phyloP scores from a whole-genome alignment of 306 rosid genomes.

The Argentina anserina region DNA sequence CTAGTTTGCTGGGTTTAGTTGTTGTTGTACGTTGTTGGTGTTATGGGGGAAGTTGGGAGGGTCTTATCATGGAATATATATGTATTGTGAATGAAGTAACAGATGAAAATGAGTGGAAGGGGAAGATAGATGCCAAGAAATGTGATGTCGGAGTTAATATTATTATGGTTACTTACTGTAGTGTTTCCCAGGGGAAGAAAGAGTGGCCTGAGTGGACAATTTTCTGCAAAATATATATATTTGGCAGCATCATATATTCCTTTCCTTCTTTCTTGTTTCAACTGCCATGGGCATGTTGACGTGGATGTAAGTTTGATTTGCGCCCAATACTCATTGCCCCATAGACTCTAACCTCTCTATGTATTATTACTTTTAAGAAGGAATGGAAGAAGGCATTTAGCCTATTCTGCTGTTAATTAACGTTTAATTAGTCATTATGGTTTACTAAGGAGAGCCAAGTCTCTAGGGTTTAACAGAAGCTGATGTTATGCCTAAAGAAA shows the following conservation, averaged over 20 bases:
- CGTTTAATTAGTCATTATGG: background rate
- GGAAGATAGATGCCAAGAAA: slow-evolving; percentile 17
- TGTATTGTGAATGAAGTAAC: slow-evolving; percentile 32
- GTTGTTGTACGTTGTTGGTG: slow-evolving; percentile 16
- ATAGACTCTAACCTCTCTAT: slow-evolving; percentile 19
- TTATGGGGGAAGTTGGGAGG: slow-evolving; percentile 43
- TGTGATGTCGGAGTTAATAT: slow-evolving; percentile 16
- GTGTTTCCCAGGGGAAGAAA: slow-evolving; percentile 20
- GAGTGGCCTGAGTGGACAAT: slow-evolving; percentile 33
- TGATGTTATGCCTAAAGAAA: too few species aligned
- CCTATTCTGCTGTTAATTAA: background rate
- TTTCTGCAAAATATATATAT: slow-evolving; percentile 22
- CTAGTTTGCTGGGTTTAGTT: slow-evolving; percentile 2
- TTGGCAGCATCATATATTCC: slow-evolving; percentile 26
- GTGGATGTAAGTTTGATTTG: slow-evolving; percentile 41
- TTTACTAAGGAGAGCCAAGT: background rate
- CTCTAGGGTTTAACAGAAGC: background rate
- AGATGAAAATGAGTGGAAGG: slow-evolving; percentile 17
- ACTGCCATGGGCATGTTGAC: slow-evolving; percentile 34
- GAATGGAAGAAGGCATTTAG: too few species aligned
- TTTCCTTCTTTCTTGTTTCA: slow-evolving; percentile 22
- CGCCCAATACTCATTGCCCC: slow-evolving; percentile 39
- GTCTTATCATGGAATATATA: slow-evolving; percentile 24
- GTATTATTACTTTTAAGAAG: background rate
- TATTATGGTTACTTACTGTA: slow-evolving; percentile 12